Conservation (phyloP, 2,329 filamentous ascomycete species). For the Penicillium aurantiogriseum region DNA sequence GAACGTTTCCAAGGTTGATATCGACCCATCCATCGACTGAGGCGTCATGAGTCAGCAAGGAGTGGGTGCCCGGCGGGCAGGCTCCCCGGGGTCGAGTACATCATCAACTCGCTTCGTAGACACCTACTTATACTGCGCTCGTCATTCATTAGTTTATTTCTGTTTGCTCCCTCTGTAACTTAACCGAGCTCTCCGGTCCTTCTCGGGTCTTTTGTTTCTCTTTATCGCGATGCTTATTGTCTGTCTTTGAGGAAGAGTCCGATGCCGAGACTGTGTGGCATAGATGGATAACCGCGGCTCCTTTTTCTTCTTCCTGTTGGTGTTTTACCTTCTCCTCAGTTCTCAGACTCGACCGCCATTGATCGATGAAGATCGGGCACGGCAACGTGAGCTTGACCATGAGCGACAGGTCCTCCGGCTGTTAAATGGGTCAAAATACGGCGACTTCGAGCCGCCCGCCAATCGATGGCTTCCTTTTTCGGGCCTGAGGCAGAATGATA, state of each 20-base stretch:
- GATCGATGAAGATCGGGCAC: conserved; percentile 43
- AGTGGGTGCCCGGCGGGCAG: conserved; percentile 17
- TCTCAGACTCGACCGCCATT: conserved; percentile 46
- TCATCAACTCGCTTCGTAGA: conserved; percentile 21
- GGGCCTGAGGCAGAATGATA: conserved; percentile 71
- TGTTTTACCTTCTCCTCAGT: conserved; percentile 55
- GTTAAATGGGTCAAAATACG: conserved; percentile 53
- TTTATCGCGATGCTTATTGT: conserved; percentile 29
- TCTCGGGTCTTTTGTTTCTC: not conserved
- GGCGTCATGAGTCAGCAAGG: conserved; percentile 20
- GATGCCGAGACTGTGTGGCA: conserved; percentile 28
- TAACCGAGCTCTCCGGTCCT: conserved; percentile 1
- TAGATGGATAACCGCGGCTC: conserved; percentile 50
- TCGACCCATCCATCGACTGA: conserved; percentile 7
- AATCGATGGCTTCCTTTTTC: conserved; percentile 66
- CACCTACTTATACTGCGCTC: conserved; percentile 17
- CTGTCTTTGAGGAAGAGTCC: conserved; percentile 22
- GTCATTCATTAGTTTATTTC: conserved; percentile 23
- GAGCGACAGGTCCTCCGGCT: conserved; percentile 53
- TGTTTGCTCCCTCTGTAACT: conserved; percentile 3
- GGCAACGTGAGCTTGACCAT: conserved; percentile 50
- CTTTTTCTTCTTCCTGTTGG: conserved; percentile 51
- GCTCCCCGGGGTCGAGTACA: conserved; percentile 24
- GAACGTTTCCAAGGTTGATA: conserved; percentile 7
- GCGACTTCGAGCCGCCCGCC: conserved; percentile 49